Conservation (phyloP, 768 basidiomycete species). For the Boletus rubropictus region DNA sequence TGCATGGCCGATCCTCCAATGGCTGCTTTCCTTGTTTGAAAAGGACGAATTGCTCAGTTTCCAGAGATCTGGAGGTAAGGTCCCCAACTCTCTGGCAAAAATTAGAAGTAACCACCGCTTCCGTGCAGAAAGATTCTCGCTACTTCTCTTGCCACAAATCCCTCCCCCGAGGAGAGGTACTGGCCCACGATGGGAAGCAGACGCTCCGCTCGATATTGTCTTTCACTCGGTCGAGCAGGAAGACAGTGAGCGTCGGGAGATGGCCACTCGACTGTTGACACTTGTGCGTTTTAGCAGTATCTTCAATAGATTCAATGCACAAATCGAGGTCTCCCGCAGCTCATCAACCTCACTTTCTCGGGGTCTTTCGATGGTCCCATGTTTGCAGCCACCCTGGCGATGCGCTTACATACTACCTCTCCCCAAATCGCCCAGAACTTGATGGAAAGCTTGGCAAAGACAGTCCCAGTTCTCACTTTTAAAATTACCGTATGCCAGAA, state of each 20-base stretch:
- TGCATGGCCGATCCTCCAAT: conserved; percentile 69
- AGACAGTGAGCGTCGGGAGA: conserved; percentile 25
- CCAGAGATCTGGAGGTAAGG: conserved; percentile 26
- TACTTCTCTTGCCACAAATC: conserved; percentile 53
- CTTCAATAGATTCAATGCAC: neutral
- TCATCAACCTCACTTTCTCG: conserved; percentile 38
- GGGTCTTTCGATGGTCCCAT: conserved; percentile 33
- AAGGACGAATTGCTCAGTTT: conserved; percentile 47
- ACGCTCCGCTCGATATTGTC: conserved; percentile 44
- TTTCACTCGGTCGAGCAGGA: conserved; percentile 34
- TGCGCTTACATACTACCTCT: conserved; percentile 29
- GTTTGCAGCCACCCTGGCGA: conserved; percentile 34
- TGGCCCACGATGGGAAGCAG: conserved; percentile 51
- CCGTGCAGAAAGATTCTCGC: conserved; percentile 39
- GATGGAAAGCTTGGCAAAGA: conserved; percentile 34
- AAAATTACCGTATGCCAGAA: conserved; percentile 42
- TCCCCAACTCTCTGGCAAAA: conserved; percentile 1
- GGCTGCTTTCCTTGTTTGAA: conserved; percentile 64
- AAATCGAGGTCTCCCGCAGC: conserved; percentile 22
- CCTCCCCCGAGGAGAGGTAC: conserved; percentile 45
- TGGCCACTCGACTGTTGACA: conserved; percentile 34
- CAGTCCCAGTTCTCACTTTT: conserved; percentile 34
- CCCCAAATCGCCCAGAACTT: conserved; percentile 30
- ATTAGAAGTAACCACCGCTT: conserved; percentile 7
- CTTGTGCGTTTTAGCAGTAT: conserved; percentile 20